Percentiles rank a stretch among this genome's conserved stretches.
These are phyloP conservation scores for Pseudoperonospora humuli DNA, from an alignment of 352 stramenopile genomes.

Conservation along the genomic window DNA sequence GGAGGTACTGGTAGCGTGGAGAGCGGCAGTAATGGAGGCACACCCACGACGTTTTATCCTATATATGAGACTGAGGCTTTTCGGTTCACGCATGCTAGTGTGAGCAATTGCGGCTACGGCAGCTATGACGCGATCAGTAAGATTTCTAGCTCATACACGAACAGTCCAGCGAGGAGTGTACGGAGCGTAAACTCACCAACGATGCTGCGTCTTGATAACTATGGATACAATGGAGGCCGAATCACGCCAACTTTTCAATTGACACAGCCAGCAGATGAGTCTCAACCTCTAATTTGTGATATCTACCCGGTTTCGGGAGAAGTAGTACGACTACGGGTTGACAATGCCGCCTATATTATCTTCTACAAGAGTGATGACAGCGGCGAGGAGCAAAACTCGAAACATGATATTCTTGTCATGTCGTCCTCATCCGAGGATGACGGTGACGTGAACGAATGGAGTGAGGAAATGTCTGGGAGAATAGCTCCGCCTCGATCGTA, in stretches of 20 bases:
- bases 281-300: constrained; percentile 47
- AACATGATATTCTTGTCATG: constrained; percentile 35
- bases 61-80: constrained; percentile 75
- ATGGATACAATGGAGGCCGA: constrained; percentile 34
- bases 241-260: constrained; percentile 55
- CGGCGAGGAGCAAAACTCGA: constrained; percentile 29
- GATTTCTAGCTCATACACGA: constrained; percentile 20
- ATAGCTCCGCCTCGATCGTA: constrained; percentile 57
- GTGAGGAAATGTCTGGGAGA: constrained; percentile 27
- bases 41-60: constrained; percentile 60
- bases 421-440: constrained; percentile 46
- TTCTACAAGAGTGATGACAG: constrained; percentile 78
- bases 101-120: constrained; percentile 40
- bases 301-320: constrained; percentile 74
- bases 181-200: constrained; percentile 24
- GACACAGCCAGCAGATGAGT: constrained; percentile 47
- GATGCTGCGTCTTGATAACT: constrained; percentile 26
- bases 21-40: constrained; percentile 26
- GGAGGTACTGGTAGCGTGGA: constrained; percentile 26
- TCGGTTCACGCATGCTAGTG: constrained; percentile 44
- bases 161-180: constrained; percentile 29
- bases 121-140: constrained; percentile 36
- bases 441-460: constrained; percentile 27
- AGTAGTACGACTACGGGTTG: constrained; percentile 56
- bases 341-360: constrained; percentile 82